Conservation (phyloP, 495 filamentous ascomycete genomes). For the Venustampulla echinocandica region DNA sequence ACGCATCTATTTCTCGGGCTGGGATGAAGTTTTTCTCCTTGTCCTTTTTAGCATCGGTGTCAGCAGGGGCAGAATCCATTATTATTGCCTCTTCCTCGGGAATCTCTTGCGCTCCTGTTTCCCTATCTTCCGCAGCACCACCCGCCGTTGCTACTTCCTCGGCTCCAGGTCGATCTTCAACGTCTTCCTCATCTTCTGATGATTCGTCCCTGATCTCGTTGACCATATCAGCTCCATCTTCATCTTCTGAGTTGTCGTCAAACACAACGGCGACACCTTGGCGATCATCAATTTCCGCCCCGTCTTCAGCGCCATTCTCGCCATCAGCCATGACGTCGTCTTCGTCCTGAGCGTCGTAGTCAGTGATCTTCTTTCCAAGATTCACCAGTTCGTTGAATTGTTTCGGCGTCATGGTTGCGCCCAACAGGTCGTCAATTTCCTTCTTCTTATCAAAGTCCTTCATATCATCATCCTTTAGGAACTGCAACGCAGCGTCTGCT, state of each 20-base stretch:
- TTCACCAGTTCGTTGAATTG: slow-evolving; percentile 97
- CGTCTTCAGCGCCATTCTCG: slow-evolving; percentile 42
- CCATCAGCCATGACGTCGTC: slow-evolving; percentile 79
- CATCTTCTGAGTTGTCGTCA: slow-evolving; percentile 86
- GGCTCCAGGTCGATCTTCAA: slow-evolving; percentile 35
- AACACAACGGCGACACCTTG: slow-evolving; percentile 98
- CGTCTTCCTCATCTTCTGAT: slow-evolving; percentile 59
- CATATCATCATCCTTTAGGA: slow-evolving; percentile 87
- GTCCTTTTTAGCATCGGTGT: slow-evolving; percentile 16
- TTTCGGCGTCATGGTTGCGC: slow-evolving; percentile 71
- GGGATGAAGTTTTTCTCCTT: slow-evolving; percentile 58
- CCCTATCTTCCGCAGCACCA: slow-evolving; percentile 42
- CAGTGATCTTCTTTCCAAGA: slow-evolving; percentile 96
- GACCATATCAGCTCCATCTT: slow-evolving; percentile 62
- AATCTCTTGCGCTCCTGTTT: slow-evolving; percentile 40
- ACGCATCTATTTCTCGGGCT: slow-evolving; percentile 88
- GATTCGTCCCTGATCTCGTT: slow-evolving; percentile 79
- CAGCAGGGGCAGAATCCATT: slow-evolving; percentile 52
- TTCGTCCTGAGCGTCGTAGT: slow-evolving; percentile 95
- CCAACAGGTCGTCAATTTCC: slow-evolving; percentile 88
- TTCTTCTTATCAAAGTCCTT: slow-evolving; percentile 99
- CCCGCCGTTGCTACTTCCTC: slow-evolving; percentile 47
- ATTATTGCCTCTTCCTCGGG: slow-evolving; percentile 67
- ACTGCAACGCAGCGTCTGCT: slow-evolving; percentile 87
- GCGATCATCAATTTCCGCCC: slow-evolving; percentile 73